Evolutionary conservation across 2,329 filamentous ascomycete genomes (phyloP).

Genomic region (Coleophoma eucalyptorum): DNA sequence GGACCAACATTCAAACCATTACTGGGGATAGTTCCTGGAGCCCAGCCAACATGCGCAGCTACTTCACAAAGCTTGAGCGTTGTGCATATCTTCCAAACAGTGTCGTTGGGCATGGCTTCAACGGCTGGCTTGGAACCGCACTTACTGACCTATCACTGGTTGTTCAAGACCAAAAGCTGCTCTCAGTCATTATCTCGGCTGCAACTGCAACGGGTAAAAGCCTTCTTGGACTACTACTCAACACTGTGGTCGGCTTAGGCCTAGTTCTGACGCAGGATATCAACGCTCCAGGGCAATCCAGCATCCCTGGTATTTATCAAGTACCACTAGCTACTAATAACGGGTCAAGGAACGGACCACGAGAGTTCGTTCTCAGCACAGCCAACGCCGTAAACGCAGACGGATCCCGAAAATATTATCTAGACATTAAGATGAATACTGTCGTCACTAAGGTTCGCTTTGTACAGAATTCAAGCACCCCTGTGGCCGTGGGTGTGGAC

Average conservation of each 20-base stretch:
- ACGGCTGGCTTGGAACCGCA: conserved; percentile 29
- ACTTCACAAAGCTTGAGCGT: conserved; percentile 38
- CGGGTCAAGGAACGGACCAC: background rate
- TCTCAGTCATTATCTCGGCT: background rate
- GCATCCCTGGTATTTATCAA: background rate
- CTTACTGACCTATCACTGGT: background rate
- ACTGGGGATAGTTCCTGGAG: conserved; percentile 41
- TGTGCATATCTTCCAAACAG: conserved; percentile 36
- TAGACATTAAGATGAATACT: conserved; percentile 5
- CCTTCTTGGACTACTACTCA: background rate
- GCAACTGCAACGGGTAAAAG: background rate
- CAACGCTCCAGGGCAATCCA: background rate
- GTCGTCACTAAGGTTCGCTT: conserved; percentile 13
- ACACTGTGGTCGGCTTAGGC: background rate
- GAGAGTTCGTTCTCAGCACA: background rate
- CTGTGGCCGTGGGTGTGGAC: conserved; percentile 36
- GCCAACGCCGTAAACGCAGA: background rate
- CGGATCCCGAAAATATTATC: background rate
- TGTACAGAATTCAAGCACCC: conserved; percentile 11
- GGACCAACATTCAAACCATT: conserved; percentile 32
- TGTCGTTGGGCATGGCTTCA: conserved; percentile 36
- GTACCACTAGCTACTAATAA: background rate
- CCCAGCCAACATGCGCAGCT: conserved; percentile 34
- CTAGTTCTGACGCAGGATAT: background rate
- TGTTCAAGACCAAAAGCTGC: background rate